Percentiles rank a stretch among this genome's conserved stretches.
These are phyloP conservation scores for Phytopythium kandeliae DNA, from an alignment of 352 stramenopile genomes.

Conservation along the genomic window DNA sequence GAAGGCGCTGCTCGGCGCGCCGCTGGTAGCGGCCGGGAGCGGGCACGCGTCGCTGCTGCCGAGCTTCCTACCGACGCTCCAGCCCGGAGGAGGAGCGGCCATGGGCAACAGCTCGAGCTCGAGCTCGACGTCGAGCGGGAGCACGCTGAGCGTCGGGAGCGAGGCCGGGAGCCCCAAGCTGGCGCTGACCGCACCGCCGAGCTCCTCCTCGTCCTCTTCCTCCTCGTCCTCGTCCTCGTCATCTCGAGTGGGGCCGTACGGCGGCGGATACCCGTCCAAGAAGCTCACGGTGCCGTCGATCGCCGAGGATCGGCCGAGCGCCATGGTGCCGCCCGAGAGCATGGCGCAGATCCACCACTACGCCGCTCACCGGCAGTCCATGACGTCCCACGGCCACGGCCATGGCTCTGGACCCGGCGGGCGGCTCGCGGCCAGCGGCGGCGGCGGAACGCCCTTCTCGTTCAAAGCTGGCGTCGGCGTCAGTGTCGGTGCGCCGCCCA, in stretches of 20 bases:
- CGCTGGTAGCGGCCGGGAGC: conserved; percentile 1
- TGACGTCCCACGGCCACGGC: conserved; percentile 48
- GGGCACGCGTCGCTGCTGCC: conserved; percentile 7
- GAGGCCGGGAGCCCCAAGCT: conserved; percentile 11
- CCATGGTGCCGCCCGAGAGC: conserved; percentile 20
- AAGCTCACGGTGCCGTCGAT: conserved; percentile 33
- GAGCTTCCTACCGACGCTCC: conserved; percentile 28
- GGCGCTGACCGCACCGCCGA: conserved; percentile 9
- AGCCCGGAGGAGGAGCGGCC: conserved; percentile 5
- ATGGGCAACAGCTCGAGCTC: conserved; percentile 26
- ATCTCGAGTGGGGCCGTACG: not conserved
- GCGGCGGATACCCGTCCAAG: conserved; percentile 15
- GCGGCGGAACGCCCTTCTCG: conserved; percentile 26
- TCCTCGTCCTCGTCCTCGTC: too few relatives aligned
- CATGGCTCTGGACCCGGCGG: not conserved
- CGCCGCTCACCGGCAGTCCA: conserved; percentile 27
- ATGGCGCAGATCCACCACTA: conserved; percentile 36
- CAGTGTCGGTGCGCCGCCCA: conserved; percentile 24
- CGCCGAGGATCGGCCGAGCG: conserved; percentile 23
- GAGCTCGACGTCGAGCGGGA: conserved; percentile 21
- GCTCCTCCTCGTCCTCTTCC: conserved; percentile 11
- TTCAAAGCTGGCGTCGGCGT: conserved; percentile 8
- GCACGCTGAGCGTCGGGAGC: conserved; percentile 12
- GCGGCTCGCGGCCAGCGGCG: not conserved
- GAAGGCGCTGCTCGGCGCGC: not conserved